Evolutionary conservation across 2,329 filamentous ascomycete genomes (phyloP), one percentile per base, ranked within the genome.

Genomic region (Aulographum hederae): DNA sequence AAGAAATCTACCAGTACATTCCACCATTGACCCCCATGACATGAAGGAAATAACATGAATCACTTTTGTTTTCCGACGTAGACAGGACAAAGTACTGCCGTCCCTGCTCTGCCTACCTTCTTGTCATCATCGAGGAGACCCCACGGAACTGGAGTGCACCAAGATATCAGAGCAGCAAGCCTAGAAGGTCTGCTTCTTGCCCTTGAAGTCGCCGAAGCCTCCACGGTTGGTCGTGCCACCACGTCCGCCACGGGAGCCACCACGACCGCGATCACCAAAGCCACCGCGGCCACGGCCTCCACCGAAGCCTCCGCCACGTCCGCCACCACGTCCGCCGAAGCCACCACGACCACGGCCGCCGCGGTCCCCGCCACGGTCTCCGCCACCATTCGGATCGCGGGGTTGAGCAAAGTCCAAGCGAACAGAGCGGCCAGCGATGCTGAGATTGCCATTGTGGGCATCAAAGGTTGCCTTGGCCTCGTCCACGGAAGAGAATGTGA

Each of bases 321-420:
- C 44, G 26, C 56, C 52, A 39, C 56, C 45, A 30, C 48, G 44
- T 33, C 55, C 50, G 16, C 47, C 39, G 29, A 48, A 44, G 33
- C 60, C 53, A 34, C 60, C 53, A 31, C 54, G 50, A 34, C 59
- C 56, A 40, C 63, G 56, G 38, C 57, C 46, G 30, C 54, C 53
- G 30, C 56, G 53, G 34, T 48, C 42, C 31, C 43, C 45, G 38
- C 48, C 47, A n/a, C n/a, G n/a, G n/a, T n/a, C n/a, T 37, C 51
- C 55, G 38, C 55, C 54, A 40, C 69, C 65, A 54, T 67, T 67
- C 42, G 65, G 65, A 43, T 61, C 58, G 43, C 77, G 74, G 44
- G 76, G 69, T 40, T 67, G 61, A 41, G 78, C 78, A 55, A 66
- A 94, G 67, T 93, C 85, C 33, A 93, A 73, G 45, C 85, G 79